Evolutionary conservation across 495 filamentous ascomycete genomes (phyloP).

Genomic region (Neurospora terricola): DNA sequence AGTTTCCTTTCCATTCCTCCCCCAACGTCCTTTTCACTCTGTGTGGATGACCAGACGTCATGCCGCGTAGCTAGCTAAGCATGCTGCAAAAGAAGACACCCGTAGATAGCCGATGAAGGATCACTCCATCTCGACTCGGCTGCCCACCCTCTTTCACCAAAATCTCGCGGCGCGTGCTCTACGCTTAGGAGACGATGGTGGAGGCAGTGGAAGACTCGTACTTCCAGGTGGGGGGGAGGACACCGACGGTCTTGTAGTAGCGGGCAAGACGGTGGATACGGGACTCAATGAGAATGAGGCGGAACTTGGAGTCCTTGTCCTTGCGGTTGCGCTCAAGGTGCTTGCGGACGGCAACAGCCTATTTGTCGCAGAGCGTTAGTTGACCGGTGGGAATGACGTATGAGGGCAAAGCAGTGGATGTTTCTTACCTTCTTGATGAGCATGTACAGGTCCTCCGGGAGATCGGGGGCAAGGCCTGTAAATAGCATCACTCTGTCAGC

Average conservation of each 20-base stretch:
- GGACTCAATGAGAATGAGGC: slow-evolving; percentile 97
- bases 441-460: slow-evolving; percentile 94
- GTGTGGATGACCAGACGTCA: background rate
- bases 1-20: slow-evolving; percentile 27
- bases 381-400: background rate
- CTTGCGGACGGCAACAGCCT: slow-evolving; percentile 99
- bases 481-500: slow-evolving; percentile 85
- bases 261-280: slow-evolving; percentile 96
- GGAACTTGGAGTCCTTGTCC: slow-evolving; percentile 99
- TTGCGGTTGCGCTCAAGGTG: slow-evolving; percentile 99
- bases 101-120: slow-evolving; percentile 4
- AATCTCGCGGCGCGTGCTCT: background rate
- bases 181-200: slow-evolving; percentile 53
- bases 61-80: background rate
- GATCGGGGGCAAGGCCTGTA: slow-evolving; percentile 91
- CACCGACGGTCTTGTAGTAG: slow-evolving; percentile 97
- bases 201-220: slow-evolving; percentile 68
- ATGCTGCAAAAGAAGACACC: slow-evolving; percentile 12
- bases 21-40: slow-evolving; percentile 9
- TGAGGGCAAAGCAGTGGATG: background rate
- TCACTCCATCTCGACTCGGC: slow-evolving; percentile 8
- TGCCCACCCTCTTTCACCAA: background rate
- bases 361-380: slow-evolving; percentile 3
- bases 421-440: slow-evolving; percentile 95
- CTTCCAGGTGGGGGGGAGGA: slow-evolving; percentile 95